Evolutionary conservation across 2,329 filamentous ascomycete species (phyloP).

Genomic region (Pezicula rhizophila): DNA sequence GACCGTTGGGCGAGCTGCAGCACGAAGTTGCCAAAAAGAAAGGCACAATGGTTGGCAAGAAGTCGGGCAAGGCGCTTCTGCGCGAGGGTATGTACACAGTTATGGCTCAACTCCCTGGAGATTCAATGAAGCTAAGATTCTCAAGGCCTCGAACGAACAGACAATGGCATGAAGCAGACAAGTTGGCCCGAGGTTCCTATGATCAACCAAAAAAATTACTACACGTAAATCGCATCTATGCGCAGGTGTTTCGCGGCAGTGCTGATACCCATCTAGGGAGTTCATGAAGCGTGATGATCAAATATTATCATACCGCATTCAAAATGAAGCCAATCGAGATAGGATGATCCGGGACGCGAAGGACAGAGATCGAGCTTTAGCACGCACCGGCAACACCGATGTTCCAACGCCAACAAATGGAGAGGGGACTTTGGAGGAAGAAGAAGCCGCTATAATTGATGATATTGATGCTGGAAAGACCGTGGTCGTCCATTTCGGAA

Average conservation of each 20-base stretch:
- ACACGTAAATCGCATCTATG: constrained; percentile 61
- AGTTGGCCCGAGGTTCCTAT: constrained; percentile 88
- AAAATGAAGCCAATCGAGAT: constrained; percentile 80
- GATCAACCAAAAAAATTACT: constrained; percentile 99
- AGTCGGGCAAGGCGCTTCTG: constrained; percentile 29
- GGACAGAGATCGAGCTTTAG: constrained; percentile 79
- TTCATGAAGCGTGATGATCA: constrained; percentile 99
- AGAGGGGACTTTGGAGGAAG: constrained; percentile 40
- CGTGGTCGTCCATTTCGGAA: constrained; percentile 91
- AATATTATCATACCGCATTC: constrained; percentile 79
- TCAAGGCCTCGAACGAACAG: constrained; percentile 84
- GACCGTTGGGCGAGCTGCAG: too few relatives aligned
- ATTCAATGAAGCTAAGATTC: background rate
- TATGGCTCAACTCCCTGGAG: too few relatives aligned
- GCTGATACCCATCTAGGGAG: constrained; percentile 51
- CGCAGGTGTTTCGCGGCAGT: background rate
- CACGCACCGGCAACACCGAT: constrained; percentile 65
- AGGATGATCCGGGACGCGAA: constrained; percentile 79
- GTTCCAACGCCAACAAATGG: constrained; percentile 51
- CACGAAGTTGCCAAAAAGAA: background rate
- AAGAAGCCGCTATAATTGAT: constrained; percentile 51
- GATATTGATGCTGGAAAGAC: constrained; percentile 77
- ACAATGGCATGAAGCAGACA: constrained; percentile 95
- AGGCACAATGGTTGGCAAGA: constrained; percentile 28
- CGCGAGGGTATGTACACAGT: constrained; percentile 17